Conservation (phyloP, 1,284 basidiomycete genomes). For the Trichosporon asahii region DNA sequence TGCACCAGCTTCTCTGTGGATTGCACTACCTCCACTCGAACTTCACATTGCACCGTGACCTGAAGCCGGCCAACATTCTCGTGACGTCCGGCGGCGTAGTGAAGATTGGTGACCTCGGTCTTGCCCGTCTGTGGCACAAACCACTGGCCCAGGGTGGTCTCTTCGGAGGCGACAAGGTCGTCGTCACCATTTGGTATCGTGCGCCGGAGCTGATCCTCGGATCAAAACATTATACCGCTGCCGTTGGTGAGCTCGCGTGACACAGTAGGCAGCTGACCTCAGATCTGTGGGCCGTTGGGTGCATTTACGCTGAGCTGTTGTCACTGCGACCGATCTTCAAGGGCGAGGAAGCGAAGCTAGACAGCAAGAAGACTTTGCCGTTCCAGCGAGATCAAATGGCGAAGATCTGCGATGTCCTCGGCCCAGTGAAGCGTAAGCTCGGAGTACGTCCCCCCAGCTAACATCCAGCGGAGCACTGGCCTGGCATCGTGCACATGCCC, state of each 20-base stretch:
- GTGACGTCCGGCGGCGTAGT: constrained; percentile 85
- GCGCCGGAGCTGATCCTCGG: constrained; percentile 92
- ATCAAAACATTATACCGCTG: constrained; percentile 93
- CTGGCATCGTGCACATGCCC: constrained; percentile 77
- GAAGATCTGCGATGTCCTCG: constrained; percentile 92
- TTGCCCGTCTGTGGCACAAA: constrained; percentile 68
- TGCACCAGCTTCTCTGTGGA: constrained; percentile 94
- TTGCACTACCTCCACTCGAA: constrained; percentile 90
- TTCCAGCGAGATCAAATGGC: constrained; percentile 92
- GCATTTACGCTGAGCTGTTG: constrained; percentile 92
- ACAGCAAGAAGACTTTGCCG: constrained; percentile 75
- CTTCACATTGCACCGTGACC: constrained; percentile 68
- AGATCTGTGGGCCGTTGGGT: constrained; percentile 94
- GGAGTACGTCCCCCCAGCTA: background rate
- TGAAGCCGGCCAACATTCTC: constrained; percentile 98
- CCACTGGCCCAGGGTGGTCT: constrained; percentile 44
- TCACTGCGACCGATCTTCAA: constrained; percentile 96
- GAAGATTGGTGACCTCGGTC: constrained; percentile 95
- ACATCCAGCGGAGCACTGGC: constrained; percentile 69
- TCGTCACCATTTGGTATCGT: constrained; percentile 99
- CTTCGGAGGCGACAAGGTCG: constrained; percentile 90
- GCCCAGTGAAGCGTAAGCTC: constrained; percentile 72
- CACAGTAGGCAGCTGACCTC: constrained; percentile 11
- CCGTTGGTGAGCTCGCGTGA: constrained; percentile 59
- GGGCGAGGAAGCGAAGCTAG: constrained; percentile 96